A percentile compares a stretch with the other conserved stretches of the same genome.
Evolutionary conservation across 441 rosid species (phyloP).

Genomic region (Corymbia calophylla): DNA sequence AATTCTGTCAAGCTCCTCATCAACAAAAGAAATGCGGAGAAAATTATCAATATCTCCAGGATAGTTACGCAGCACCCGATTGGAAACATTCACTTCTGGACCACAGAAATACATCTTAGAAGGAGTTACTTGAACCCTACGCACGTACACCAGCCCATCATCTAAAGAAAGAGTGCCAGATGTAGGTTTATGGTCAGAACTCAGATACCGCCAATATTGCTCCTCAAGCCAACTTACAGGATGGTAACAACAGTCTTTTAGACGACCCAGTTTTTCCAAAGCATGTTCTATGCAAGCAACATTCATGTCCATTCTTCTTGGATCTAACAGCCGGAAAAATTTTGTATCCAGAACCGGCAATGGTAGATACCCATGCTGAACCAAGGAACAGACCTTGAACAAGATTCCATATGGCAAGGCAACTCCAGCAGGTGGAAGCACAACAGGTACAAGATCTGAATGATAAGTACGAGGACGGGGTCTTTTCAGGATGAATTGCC

Average conservation of each 20-base stretch:
- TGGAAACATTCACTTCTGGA: slow-evolving; percentile 71
- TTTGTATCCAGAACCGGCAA: slow-evolving; percentile 43
- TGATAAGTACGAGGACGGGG: slow-evolving; percentile 28
- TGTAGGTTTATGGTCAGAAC: not conserved
- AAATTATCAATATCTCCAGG: slow-evolving; percentile 33
- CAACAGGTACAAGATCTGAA: slow-evolving; percentile 44
- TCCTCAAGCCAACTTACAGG: slow-evolving; percentile 52
- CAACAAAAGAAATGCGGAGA: slow-evolving; percentile 61
- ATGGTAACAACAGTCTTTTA: slow-evolving; percentile 58
- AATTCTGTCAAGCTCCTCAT: slow-evolving; percentile 45
- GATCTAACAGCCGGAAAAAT: slow-evolving; percentile 49
- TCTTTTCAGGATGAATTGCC: slow-evolving; percentile 16
- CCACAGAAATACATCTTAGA: slow-evolving; percentile 52
- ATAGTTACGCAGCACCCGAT: slow-evolving; percentile 53
- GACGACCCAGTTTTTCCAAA: slow-evolving; percentile 43
- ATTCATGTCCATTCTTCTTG: slow-evolving; percentile 9
- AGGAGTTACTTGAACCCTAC: slow-evolving; percentile 63
- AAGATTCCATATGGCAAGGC: slow-evolving; percentile 48
- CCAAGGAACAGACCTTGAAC: slow-evolving; percentile 51
- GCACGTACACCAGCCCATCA: slow-evolving; percentile 55
- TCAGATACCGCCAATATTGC: slow-evolving; percentile 22
- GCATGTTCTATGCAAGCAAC: slow-evolving; percentile 31
- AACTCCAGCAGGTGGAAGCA: slow-evolving; percentile 39
- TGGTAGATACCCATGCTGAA: slow-evolving; percentile 56
- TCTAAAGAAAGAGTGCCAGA: slow-evolving; percentile 40